Percentiles rank a stretch among this genome's conserved stretches.
These are phyloP conservation scores for Neonectria punicea DNA, from an alignment of 2,329 filamentous ascomycete genomes.

Conservation along the genomic window DNA sequence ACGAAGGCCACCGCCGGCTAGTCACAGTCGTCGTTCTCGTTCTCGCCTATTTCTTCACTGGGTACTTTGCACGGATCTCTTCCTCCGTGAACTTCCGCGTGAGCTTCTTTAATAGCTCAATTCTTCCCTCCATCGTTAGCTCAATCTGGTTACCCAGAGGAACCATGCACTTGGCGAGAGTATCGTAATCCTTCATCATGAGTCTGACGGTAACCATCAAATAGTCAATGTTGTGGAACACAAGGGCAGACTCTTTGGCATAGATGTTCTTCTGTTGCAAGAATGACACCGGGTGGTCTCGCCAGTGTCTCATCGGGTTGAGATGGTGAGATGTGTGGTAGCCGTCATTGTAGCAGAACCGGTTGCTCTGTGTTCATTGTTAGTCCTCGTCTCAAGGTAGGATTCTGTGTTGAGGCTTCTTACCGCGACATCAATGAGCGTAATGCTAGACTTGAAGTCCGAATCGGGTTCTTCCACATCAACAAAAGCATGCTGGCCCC, in stretches of 20 bases:
- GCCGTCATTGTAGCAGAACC: constrained; percentile 84
- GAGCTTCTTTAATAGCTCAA: constrained; percentile 36
- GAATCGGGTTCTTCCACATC: constrained; percentile 79
- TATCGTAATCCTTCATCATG: constrained; percentile 75
- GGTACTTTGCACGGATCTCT: constrained; percentile 37
- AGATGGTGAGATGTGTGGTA: constrained; percentile 86
- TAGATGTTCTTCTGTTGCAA: constrained; percentile 76
- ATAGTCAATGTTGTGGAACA: constrained; percentile 86
- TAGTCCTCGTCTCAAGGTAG: not conserved
- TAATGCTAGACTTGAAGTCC: constrained; percentile 82
- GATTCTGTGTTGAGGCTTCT: constrained; percentile 46
- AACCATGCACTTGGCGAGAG: constrained; percentile 76
- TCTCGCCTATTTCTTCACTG: constrained; percentile 18
- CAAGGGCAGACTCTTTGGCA: constrained; percentile 72
- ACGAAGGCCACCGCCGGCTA: constrained; percentile 6
- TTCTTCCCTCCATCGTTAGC: constrained; percentile 64
- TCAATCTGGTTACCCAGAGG: constrained; percentile 77
- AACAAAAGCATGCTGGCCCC: constrained; percentile 86
- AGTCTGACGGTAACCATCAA: constrained; percentile 78
- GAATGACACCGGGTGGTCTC: constrained; percentile 80
- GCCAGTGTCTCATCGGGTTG: constrained; percentile 83
- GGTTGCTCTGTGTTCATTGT: constrained; percentile 70
- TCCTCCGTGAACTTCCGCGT: constrained; percentile 40
- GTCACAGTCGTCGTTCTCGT: not conserved
- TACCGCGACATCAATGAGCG: constrained; percentile 81